These are phyloP conservation scores for Kodamaea neixiangensis DNA, from an alignment of 805 yeast species.

Conservation along the genomic window DNA sequence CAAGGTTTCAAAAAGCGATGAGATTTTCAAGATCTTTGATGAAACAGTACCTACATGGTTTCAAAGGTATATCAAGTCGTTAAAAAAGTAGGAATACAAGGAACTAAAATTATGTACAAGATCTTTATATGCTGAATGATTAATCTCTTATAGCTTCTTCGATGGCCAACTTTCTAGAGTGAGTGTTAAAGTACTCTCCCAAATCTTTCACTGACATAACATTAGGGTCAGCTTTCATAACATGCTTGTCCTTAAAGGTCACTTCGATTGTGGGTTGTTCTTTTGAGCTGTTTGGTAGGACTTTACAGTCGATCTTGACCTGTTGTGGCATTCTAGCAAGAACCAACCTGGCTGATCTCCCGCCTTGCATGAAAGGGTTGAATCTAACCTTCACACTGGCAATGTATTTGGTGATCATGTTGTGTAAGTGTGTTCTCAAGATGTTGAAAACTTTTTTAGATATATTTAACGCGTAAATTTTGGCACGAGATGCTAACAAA, in stretches of 20 bases:
- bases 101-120: slow-evolving; percentile 7
- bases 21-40: slow-evolving; percentile 4
- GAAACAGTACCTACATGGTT: slow-evolving; percentile 21
- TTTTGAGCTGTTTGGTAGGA: slow-evolving; percentile 48
- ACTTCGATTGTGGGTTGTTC: slow-evolving; percentile 69
- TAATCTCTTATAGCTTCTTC: slow-evolving; percentile 61
- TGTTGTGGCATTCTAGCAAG: slow-evolving; percentile 80
- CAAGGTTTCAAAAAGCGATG: background rate
- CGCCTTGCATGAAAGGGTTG: slow-evolving; percentile 70
- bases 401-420: slow-evolving; percentile 90
- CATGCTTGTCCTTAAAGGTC: slow-evolving; percentile 75
- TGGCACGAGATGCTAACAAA: background rate
- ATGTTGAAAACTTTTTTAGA: slow-evolving; percentile 7
- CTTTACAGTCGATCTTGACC: slow-evolving; percentile 64
- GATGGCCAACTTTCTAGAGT: slow-evolving; percentile 75
- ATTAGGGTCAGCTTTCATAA: slow-evolving; percentile 67
- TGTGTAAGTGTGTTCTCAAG: background rate
- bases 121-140: background rate
- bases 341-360: slow-evolving; percentile 74
- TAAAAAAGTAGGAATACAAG: slow-evolving; percentile 6
- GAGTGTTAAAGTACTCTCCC: slow-evolving; percentile 68
- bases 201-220: slow-evolving; percentile 66
- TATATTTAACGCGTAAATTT: slow-evolving; percentile 2
- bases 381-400: slow-evolving; percentile 73
- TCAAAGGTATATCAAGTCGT: slow-evolving; percentile 12